A percentile compares a stretch with the other conserved stretches of the same genome.
Evolutionary conservation across 2,329 filamentous ascomycete genomes (phyloP).

Genomic region (Penicillium crustosum): DNA sequence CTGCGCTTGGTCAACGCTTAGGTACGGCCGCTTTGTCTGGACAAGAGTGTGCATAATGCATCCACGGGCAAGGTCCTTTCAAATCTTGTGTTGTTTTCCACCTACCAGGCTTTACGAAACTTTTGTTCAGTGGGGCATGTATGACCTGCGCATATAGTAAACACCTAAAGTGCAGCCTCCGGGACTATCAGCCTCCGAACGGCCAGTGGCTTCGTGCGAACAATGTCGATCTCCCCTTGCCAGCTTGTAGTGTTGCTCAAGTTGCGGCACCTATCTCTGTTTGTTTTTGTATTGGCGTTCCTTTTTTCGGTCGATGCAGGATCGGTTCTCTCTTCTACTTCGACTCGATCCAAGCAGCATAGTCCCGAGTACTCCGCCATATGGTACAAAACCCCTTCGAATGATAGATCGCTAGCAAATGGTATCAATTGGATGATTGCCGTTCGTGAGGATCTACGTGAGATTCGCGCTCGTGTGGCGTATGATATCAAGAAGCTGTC

Average conservation of each 20-base stretch:
- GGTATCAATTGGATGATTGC: neutral
- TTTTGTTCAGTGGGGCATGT: neutral
- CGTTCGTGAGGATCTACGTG: neutral
- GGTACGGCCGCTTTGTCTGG: neutral
- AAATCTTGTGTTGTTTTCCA: neutral
- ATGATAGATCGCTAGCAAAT: neutral
- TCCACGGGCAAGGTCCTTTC: neutral
- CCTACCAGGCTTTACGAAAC: accelerated
- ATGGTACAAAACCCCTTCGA: neutral
- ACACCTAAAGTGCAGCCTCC: neutral
- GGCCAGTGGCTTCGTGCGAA: neutral
- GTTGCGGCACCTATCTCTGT: neutral
- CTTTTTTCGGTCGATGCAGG: neutral
- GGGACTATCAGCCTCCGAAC: neutral
- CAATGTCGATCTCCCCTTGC: neutral
- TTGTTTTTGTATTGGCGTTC: neutral
- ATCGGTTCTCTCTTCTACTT: neutral
- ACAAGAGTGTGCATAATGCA: neutral
- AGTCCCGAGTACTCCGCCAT: neutral
- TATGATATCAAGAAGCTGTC: constrained; percentile 4
- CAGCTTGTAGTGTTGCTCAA: neutral
- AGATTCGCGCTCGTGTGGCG: neutral
- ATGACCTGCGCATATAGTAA: neutral
- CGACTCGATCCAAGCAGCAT: neutral
- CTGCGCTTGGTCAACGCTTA: neutral